Conservation (phyloP, 2,329 filamentous ascomycete genomes). For the Zymoseptoria tritici region DNA sequence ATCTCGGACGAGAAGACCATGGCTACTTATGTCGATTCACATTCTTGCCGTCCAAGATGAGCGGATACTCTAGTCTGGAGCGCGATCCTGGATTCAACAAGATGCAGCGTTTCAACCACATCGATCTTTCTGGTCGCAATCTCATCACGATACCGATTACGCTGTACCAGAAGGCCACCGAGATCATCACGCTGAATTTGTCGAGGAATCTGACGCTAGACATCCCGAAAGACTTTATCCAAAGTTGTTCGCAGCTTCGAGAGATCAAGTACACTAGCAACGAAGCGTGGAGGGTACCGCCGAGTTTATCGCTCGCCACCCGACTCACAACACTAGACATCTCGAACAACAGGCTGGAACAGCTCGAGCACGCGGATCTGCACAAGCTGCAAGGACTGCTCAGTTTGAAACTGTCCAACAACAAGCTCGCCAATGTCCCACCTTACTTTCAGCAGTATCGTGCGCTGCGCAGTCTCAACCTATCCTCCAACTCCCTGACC, state of each 20-base stretch:
- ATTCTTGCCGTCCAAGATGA: slow-evolving; percentile 83
- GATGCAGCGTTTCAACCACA: slow-evolving; percentile 84
- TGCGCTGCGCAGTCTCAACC: slow-evolving; percentile 71
- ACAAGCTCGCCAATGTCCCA: slow-evolving; percentile 72
- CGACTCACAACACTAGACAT: slow-evolving; percentile 84
- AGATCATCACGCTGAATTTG: slow-evolving; percentile 91
- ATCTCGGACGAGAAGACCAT: slow-evolving; percentile 92
- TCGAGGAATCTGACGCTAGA: slow-evolving; percentile 88
- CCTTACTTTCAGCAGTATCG: slow-evolving; percentile 75
- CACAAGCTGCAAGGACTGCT: slow-evolving; percentile 67
- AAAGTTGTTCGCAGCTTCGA: slow-evolving; percentile 80
- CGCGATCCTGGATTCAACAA: slow-evolving; percentile 73
- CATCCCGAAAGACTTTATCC: slow-evolving; percentile 91
- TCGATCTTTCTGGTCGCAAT: slow-evolving; percentile 84
- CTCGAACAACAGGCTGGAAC: slow-evolving; percentile 86
- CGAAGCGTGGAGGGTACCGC: slow-evolving; percentile 77
- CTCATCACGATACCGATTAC: slow-evolving; percentile 91
- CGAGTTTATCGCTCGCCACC: slow-evolving; percentile 72
- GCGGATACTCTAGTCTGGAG: slow-evolving; percentile 64
- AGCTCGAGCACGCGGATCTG: slow-evolving; percentile 77
- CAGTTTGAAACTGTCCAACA: slow-evolving; percentile 90
- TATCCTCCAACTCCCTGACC: slow-evolving; percentile 88
- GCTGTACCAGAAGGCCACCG: slow-evolving; percentile 80
- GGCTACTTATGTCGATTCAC: slow-evolving; percentile 95
- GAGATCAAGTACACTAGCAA: slow-evolving; percentile 97